Evolutionary conservation across 2,329 filamentous ascomycete species (phyloP).

Genomic region (Phaeomoniella chlamydospora): DNA sequence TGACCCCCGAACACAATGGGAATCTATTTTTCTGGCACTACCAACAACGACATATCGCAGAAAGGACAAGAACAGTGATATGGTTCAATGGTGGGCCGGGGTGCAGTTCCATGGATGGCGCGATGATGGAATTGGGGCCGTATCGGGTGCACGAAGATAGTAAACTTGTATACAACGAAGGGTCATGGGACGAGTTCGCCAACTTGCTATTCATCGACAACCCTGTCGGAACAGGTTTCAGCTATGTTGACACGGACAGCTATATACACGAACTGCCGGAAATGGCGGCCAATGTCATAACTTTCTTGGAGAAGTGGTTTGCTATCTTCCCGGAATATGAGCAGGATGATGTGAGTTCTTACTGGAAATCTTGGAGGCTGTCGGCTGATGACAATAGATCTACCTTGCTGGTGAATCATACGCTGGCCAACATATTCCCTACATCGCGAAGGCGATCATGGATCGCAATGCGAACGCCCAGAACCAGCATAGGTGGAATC

Average conservation of each 20-base stretch:
- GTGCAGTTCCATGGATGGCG: conserved; percentile 94
- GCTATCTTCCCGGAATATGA: conserved; percentile 80
- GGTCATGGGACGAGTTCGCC: conserved; percentile 97
- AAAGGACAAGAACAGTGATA: conserved; percentile 77
- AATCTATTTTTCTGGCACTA: conserved; percentile 99
- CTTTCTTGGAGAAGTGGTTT: conserved; percentile 87
- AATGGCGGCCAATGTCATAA: conserved; percentile 80
- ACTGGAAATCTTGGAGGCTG: background rate
- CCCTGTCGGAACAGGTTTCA: conserved; percentile 90
- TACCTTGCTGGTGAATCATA: conserved; percentile 95
- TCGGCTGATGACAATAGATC: conserved; percentile 38
- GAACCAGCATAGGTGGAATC: conserved; percentile 49
- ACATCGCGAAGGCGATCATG: conserved; percentile 83
- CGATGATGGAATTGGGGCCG: conserved; percentile 89
- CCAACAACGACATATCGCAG: conserved; percentile 87
- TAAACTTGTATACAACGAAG: conserved; percentile 67
- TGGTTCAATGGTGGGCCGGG: conserved; percentile 97
- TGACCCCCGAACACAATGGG: conserved; percentile 70
- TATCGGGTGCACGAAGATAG: conserved; percentile 67
- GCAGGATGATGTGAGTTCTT: conserved; percentile 70
- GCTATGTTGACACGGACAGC: conserved; percentile 81
- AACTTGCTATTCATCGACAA: conserved; percentile 96
- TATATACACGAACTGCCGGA: conserved; percentile 73
- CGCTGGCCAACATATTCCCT: conserved; percentile 91
- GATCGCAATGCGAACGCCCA: conserved; percentile 60